Evolutionary conservation across 441 rosid genomes (phyloP), one percentile per base, ranked within the genome.

Genomic region (Pelargonium fulgidum): DNA sequence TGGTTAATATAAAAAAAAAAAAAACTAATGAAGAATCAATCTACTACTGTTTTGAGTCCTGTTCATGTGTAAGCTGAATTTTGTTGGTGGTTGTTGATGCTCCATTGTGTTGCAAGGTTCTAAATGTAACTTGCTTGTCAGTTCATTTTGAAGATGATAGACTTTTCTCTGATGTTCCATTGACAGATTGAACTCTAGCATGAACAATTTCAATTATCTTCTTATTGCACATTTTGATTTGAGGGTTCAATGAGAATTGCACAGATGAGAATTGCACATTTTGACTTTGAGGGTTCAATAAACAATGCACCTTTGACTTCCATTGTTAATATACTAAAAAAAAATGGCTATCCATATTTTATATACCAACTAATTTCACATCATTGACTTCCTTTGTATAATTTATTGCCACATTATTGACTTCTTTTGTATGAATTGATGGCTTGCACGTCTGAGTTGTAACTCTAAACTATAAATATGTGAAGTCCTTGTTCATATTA

Each of bases 371-470:
- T 52, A 16, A 52, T 17, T n/a, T 19, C 59, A 5, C 61, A 54
- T 54, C 19, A 54, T n/a, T 54, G 61, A 54, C 22, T 54, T 50
- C 58, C 19, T 1, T 50, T 50, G 7, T 17, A 50, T 50, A 50
- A 13, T 50, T 50, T 54, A 54, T 14, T 2, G 7, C 5, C 33
- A 26, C 33, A 26, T 26, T 26, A 26, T 26, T 26, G 33, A 26
- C 33, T 26, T 26, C 33, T 26, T 26, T 26, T 26, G 33, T 26
- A 26, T 26, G 33, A 26, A 16, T 54, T 54, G 61, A 54, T 54
- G 61, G 61, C 61, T 16, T 54, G 61, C 61, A 54, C 61, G 61
- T 54, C 17, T 7, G 20, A 50, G 58, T 50, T 50, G 58, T 13
- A 14, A 50, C 19, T 50, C 58, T 4, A 16, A 54, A 54, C 19